Percentiles rank a stretch among this genome's conserved stretches.
phyloP scores from a whole-genome alignment of 2,329 filamentous ascomycete genomes.

The Aspergillus caelatus region DNA sequence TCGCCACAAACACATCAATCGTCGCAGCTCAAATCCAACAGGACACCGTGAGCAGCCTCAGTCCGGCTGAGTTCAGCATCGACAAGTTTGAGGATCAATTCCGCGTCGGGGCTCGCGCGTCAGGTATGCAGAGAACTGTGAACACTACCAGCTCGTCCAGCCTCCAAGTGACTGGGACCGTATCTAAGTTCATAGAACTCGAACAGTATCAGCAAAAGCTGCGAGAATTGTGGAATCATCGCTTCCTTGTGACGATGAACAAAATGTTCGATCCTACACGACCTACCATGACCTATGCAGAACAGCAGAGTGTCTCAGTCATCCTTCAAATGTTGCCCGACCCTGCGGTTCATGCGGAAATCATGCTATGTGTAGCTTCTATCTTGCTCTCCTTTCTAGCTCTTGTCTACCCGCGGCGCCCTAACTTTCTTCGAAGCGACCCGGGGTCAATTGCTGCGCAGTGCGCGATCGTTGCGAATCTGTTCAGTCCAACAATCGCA shows the following conservation, averaged over 20 bases:
- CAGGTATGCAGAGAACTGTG: not conserved
- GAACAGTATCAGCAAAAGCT: not conserved
- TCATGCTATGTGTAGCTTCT: not conserved
- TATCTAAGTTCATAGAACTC: not conserved
- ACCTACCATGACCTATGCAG: not conserved
- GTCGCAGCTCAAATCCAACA: not conserved
- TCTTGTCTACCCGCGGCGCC: constrained; percentile 17
- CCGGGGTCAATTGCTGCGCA: constrained; percentile 26
- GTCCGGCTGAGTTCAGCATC: not conserved
- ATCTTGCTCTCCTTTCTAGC: constrained; percentile 9
- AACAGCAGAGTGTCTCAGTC: not conserved
- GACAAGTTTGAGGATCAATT: not conserved
- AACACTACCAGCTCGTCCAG: not conserved
- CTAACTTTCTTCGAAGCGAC: constrained; percentile 22
- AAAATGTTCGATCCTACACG: constrained; percentile 8
- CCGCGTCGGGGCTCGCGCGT: no score
- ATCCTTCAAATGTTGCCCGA: not conserved
- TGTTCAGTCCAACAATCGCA: constrained; percentile 9
- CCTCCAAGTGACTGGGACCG: not conserved
- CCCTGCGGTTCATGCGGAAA: not conserved
- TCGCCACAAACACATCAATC: not conserved
- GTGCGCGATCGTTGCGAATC: constrained; percentile 17
- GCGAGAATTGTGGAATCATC: constrained; percentile 1
- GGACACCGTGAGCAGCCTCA: not conserved
- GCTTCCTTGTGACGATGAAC: constrained; percentile 1